phyloP scores from a whole-genome alignment of 495 filamentous ascomycete species.

The Daldinia decipiens region DNA sequence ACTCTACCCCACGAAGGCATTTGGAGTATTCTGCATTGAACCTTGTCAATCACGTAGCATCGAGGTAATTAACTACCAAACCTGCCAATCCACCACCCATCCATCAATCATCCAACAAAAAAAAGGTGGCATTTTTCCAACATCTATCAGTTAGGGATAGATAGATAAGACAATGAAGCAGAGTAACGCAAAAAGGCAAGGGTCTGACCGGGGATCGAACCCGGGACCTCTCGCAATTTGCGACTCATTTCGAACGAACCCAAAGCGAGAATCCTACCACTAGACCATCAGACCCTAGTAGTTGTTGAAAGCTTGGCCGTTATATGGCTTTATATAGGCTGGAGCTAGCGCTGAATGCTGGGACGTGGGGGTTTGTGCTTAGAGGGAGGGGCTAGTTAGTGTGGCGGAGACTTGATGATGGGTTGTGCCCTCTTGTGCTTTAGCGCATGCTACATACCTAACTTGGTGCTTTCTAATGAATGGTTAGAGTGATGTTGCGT shows the following conservation, averaged over 20 bases:
- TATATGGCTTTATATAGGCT: not conserved
- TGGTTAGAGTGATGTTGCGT: too few species aligned
- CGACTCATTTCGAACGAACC: conserved; percentile 4
- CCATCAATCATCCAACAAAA: not conserved
- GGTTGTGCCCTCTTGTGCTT: not conserved
- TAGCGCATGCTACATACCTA: too few species aligned
- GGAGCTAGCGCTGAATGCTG: not conserved
- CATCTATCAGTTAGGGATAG: too few species aligned
- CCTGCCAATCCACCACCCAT: not conserved
- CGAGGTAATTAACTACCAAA: not conserved
- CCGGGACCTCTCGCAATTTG: conserved; percentile 43
- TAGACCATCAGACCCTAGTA: conserved; percentile 39
- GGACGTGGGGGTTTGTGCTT: not conserved
- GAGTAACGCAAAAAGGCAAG: conserved; percentile 15
- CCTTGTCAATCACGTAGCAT: not conserved
- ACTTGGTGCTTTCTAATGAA: too few species aligned
- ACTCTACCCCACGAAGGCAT: not conserved
- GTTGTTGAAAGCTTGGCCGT: not conserved
- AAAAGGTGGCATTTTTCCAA: not conserved
- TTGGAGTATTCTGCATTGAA: not conserved
- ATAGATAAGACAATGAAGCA: too few species aligned
- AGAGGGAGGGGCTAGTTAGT: not conserved
- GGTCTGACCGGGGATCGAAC: conserved; percentile 44
- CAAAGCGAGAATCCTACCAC: conserved; percentile 47
- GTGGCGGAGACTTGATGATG: too few species aligned